Base-by-base conservation (phyloP, 805 yeast genomes). In the Cyberlindnera japonica region DNA sequence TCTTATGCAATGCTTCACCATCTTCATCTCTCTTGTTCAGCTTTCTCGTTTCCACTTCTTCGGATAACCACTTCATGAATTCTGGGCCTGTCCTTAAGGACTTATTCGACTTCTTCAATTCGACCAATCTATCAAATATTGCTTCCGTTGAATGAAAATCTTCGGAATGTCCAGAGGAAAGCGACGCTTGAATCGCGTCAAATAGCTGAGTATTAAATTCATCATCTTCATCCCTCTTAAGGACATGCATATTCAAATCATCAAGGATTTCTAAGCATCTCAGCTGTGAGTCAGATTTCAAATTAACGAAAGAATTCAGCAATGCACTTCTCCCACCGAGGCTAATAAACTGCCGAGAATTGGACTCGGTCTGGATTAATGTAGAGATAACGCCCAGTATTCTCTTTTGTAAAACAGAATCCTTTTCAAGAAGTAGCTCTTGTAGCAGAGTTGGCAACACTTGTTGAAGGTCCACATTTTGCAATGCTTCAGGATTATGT, bases 401-500 rank as follows among this genome's bases (percentile, higher is more conserved):
- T 44, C 80, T 55, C 59, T 74, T 69, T 55, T 69, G 71, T 8
- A 72, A 49, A 3, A 68, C 51, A 6, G 63, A 61, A 24, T 70
- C 43, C 23, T 40, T 28, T 51, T 49, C 44, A 40, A 11, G 13
- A 13, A 31, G 16, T 13, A 52, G 29, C 17, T 42, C 31, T 6
- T 12, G 9, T 7, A 54, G 38, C 4, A 50, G 42, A 9, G 31
- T 39, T 1, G 42, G 38, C 5, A 46, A 18, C 0, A 51, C 38
- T 4, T 49, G 33, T 6, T 39, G 31, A 7, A 28, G 43, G 29
- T 51, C 54, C 12, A 73, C 62, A 39, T 67, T 67, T 3, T 59
- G 59, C 2, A 71, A 47, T 0, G 89, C 88, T 3, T 72, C 74
- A 2, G 77, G 79, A 55, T 89, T 89, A 57, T 88, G 88, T 51